Conservation (phyloP, 306 rosid species). For the Psophocarpus tetragonolobus region DNA sequence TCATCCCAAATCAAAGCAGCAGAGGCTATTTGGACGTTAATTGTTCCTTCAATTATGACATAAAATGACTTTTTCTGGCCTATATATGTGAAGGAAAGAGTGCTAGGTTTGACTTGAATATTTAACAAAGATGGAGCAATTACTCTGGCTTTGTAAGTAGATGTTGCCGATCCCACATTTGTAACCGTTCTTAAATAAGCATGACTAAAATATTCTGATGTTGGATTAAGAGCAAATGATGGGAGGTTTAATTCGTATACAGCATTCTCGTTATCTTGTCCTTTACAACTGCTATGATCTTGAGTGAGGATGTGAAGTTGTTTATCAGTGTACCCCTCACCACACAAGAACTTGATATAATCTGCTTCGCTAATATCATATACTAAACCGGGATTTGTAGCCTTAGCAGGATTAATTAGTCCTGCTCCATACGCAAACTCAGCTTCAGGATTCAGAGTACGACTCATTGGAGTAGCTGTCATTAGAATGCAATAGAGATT, state of each 20-base stretch:
- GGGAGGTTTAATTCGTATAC: constrained; percentile 53
- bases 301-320: background rate
- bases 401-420: constrained; percentile 40
- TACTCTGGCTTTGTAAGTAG: constrained; percentile 24
- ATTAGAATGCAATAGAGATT: background rate
- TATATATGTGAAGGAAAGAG: constrained; percentile 34
- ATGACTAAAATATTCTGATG: too few species aligned
- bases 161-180: constrained; percentile 16
- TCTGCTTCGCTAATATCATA: constrained; percentile 39
- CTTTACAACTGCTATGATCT: background rate
- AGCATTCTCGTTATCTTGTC: background rate
- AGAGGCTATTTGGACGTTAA: background rate
- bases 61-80: constrained; percentile 36
- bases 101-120: constrained; percentile 39
- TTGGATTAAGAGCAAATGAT: constrained; percentile 47
- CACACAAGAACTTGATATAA: constrained; percentile 44
- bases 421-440: constrained; percentile 59
- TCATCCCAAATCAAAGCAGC: constrained; percentile 48
- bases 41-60: constrained; percentile 19
- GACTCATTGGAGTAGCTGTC: constrained; percentile 41
- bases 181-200: constrained; percentile 25
- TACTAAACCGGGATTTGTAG: constrained; percentile 47
- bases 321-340: constrained; percentile 37
- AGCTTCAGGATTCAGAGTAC: constrained; percentile 26
- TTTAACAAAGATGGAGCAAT: background rate